phyloP scores from a whole-genome alignment of 371 early-diverging fungal genomes.

The Apophysomyces ossiformis region DNA sequence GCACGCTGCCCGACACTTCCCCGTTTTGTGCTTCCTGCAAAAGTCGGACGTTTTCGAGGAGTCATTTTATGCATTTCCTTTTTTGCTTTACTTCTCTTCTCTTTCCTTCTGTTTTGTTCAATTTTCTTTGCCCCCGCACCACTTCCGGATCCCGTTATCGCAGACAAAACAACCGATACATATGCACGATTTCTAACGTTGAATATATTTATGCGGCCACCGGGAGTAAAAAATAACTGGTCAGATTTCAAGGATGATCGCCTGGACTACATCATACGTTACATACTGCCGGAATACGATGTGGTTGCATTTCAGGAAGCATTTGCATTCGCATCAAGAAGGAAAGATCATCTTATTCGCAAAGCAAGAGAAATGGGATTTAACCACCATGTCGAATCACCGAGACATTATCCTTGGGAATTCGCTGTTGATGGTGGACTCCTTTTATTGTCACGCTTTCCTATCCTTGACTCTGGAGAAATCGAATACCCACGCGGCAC shows the following conservation, averaged over 20 bases:
- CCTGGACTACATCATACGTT: constrained; percentile 64
- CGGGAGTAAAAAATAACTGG: constrained; percentile 72
- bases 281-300: constrained; percentile 72
- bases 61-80: constrained; percentile 35
- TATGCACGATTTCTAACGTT: constrained; percentile 71
- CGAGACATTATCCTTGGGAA: constrained; percentile 64
- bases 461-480: constrained; percentile 60
- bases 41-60: constrained; percentile 33
- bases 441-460: constrained; percentile 72
- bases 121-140: constrained; percentile 30
- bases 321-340: constrained; percentile 72
- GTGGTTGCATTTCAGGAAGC: constrained; percentile 85
- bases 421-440: constrained; percentile 82
- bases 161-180: constrained; percentile 25
- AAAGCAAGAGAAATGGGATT: constrained; percentile 75
- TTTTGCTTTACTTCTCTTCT: constrained; percentile 32
- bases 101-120: constrained; percentile 38
- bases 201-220: constrained; percentile 88
- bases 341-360: constrained; percentile 56
- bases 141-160: constrained; percentile 26
- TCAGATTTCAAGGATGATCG: constrained; percentile 81
- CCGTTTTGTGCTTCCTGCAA: constrained; percentile 30
- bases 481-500: constrained; percentile 71
- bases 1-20: constrained; percentile 29
- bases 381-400: constrained; percentile 55